Percentiles rank a stretch among this genome's conserved stretches.
Conservation (phyloP, 345 rosid species). For the Lepidium sativum region DNA sequence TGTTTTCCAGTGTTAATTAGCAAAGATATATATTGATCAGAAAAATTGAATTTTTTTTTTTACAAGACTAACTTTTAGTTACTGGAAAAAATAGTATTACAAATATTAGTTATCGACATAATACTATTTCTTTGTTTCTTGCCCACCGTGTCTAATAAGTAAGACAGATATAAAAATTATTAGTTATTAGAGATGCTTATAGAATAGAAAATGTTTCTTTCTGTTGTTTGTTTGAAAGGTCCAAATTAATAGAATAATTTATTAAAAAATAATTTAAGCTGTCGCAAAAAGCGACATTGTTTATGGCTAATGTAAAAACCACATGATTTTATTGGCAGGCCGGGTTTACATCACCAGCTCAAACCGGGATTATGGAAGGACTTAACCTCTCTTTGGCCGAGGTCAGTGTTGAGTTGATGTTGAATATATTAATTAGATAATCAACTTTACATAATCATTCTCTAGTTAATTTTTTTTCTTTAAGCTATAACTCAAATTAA, state of each 20-base stretch:
- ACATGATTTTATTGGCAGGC: conserved; percentile 26
- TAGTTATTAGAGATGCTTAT: background rate
- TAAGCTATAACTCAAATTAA: no score
- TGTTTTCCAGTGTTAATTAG: no score
- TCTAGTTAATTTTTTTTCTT: no score
- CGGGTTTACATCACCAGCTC: conserved; percentile 87
- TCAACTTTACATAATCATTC: no score
- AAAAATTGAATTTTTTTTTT: background rate
- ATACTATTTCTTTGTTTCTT: background rate
- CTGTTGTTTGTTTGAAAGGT: background rate
- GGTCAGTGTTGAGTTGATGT: conserved; percentile 26
- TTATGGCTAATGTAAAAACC: background rate
- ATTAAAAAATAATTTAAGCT: background rate
- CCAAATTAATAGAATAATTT: background rate
- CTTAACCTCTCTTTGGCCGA: conserved; percentile 55
- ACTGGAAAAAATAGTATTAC: background rate
- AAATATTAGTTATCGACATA: background rate
- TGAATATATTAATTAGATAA: no score
- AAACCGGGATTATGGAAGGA: conserved; percentile 60
- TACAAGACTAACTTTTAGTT: background rate
- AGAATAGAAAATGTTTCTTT: background rate
- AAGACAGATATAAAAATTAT: background rate
- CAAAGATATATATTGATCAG: no score
- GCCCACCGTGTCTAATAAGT: background rate
- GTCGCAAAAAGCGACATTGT: background rate